Evolutionary conservation across 306 rosid species (phyloP).

Genomic region (Acacia melanoxylon): DNA sequence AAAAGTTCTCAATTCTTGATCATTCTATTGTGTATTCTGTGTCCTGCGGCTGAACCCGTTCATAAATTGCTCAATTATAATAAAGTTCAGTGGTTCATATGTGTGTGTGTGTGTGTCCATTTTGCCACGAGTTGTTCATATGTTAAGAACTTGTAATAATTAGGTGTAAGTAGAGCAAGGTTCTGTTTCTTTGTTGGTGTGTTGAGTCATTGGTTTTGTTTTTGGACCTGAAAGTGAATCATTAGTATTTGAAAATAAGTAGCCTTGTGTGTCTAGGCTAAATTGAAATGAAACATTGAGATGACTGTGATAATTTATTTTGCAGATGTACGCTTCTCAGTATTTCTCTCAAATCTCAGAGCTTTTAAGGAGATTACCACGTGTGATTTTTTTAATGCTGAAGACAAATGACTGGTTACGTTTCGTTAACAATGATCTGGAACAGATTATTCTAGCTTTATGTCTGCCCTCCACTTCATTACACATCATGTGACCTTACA

Average conservation of each 20-base stretch:
- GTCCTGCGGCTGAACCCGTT: conserved; percentile 25
- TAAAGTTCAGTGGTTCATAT: background rate
- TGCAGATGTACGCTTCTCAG: conserved; percentile 92
- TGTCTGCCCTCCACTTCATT: conserved; percentile 28
- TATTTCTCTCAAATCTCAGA: conserved; percentile 88
- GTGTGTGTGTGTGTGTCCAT: background rate
- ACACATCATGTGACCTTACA: background rate
- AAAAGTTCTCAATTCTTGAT: conserved; percentile 16
- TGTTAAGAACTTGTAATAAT: background rate
- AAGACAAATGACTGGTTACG: conserved; percentile 97
- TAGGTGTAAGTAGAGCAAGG: conserved; percentile 7
- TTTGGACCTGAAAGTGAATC: background rate
- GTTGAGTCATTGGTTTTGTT: conserved; percentile 7
- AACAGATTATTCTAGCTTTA: conserved; percentile 36
- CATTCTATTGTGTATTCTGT: conserved; percentile 7
- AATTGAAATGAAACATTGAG: conserved; percentile 22
- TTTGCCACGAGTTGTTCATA: background rate
- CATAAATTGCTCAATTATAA: conserved; percentile 24
- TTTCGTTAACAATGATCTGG: conserved; percentile 85
- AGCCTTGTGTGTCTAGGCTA: conserved; percentile 12
- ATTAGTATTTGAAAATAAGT: background rate
- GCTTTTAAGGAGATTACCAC: conserved; percentile 90
- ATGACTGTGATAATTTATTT: conserved; percentile 35
- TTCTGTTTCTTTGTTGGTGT: conserved; percentile 16
- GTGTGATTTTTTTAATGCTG: conserved; percentile 90